Percentiles rank a stretch among this genome's conserved stretches.
These are phyloP conservation scores for Pythium coloratum DNA, from an alignment of 352 stramenopile species.

Conservation along the genomic window DNA sequence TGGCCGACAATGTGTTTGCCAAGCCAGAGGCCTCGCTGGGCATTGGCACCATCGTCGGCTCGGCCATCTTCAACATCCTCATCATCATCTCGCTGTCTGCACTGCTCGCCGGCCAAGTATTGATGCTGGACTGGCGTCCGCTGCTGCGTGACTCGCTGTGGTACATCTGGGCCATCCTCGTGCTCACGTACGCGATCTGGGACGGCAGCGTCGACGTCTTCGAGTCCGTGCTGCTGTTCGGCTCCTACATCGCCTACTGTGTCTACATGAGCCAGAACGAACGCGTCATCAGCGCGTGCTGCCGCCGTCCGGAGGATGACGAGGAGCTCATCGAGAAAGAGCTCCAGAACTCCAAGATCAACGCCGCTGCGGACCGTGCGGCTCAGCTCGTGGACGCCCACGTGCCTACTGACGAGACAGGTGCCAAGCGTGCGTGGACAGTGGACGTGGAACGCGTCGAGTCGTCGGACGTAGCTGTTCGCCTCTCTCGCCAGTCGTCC, in stretches of 20 bases:
- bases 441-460: conserved; percentile 36
- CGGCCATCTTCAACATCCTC: conserved; percentile 86
- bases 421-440: conserved; percentile 28
- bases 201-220: conserved; percentile 58
- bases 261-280: conserved; percentile 76
- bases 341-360: conserved; percentile 19
- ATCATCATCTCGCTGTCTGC: conserved; percentile 86
- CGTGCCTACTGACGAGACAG: not conserved
- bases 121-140: conserved; percentile 74
- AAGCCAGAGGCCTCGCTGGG: conserved; percentile 65
- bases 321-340: conserved; percentile 17
- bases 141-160: conserved; percentile 79
- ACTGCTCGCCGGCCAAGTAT: conserved; percentile 56
- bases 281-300: conserved; percentile 52
- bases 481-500: conserved; percentile 25
- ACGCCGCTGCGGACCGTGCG: conserved; percentile 18
- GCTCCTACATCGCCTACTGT: conserved; percentile 70
- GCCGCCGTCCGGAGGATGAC: conserved; percentile 44
- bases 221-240: conserved; percentile 68
- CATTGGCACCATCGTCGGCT: conserved; percentile 85
- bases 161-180: conserved; percentile 66
- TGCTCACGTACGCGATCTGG: conserved; percentile 56
- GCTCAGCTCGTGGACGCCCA: conserved; percentile 23
- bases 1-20: conserved; percentile 76
- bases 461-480: not conserved